phyloP scores from a whole-genome alignment of 2,329 filamentous ascomycete species.

The Leptosphaerulina australis region DNA sequence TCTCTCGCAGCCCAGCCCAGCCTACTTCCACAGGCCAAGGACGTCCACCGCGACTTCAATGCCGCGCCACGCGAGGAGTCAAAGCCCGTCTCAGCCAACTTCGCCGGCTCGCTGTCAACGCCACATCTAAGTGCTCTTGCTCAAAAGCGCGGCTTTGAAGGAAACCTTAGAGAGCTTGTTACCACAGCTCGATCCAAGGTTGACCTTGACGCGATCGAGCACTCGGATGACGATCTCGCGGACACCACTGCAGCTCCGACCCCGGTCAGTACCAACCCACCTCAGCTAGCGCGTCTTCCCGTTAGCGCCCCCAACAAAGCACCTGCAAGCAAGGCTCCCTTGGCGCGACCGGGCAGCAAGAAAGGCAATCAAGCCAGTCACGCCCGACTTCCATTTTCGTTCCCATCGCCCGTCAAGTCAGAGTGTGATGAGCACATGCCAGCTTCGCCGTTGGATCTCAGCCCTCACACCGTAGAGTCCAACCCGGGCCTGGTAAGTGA shows the following conservation, averaged over 20 bases:
- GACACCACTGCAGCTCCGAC: slow-evolving; percentile 40
- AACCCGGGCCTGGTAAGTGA: slow-evolving; percentile 58
- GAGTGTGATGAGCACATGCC: slow-evolving; percentile 38
- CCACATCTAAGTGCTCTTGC: slow-evolving; percentile 52
- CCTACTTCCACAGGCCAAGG: slow-evolving; percentile 36
- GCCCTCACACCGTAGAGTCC: slow-evolving; percentile 56
- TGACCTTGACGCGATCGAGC: slow-evolving; percentile 44
- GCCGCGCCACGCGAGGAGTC: slow-evolving; percentile 24
- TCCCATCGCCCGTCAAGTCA: slow-evolving; percentile 38
- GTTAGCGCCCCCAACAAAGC: slow-evolving; percentile 31
- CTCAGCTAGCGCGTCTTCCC: slow-evolving; percentile 44
- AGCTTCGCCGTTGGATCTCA: slow-evolving; percentile 50
- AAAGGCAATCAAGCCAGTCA: slow-evolving; percentile 39
- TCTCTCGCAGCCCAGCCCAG: slow-evolving; percentile 40
- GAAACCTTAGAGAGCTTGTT: slow-evolving; percentile 47
- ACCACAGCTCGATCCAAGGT: slow-evolving; percentile 46
- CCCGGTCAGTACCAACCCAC: slow-evolving; percentile 34
- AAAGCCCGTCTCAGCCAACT: slow-evolving; percentile 27
- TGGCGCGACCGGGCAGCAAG: slow-evolving; percentile 42
- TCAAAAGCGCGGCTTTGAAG: slow-evolving; percentile 51
- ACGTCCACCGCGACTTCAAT: slow-evolving; percentile 41
- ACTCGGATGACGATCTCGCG: slow-evolving; percentile 44
- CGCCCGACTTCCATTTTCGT: slow-evolving; percentile 40
- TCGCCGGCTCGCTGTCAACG: slow-evolving; percentile 49
- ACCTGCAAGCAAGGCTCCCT: slow-evolving; percentile 37